Percentiles rank a stretch among this genome's conserved stretches.
Evolutionary conservation across 2,329 filamentous ascomycete genomes (phyloP).

Genomic region (Fusarium verticillioides): DNA sequence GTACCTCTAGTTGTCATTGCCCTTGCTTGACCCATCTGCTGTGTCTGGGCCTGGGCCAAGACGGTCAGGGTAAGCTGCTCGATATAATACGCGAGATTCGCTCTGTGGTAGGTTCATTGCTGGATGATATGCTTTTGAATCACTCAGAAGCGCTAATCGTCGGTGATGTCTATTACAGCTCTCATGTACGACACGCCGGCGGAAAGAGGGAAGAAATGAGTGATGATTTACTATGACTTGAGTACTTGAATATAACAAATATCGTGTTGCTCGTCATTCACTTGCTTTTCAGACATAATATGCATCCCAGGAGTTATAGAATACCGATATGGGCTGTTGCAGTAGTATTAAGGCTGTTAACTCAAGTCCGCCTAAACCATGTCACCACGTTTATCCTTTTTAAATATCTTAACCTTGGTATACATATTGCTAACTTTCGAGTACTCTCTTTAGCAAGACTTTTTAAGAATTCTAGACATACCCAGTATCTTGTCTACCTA

Average conservation of each 20-base stretch:
- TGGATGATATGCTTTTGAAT: neutral
- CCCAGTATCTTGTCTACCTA: neutral
- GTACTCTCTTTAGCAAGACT: neutral
- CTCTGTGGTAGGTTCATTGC: neutral
- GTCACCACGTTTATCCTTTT: neutral
- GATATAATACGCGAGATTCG: neutral
- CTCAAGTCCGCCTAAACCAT: neutral
- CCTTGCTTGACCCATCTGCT: neutral
- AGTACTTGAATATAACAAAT: no score
- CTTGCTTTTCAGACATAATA: neutral
- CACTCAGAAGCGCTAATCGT: neutral
- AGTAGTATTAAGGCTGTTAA: neutral
- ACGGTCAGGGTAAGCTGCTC: neutral
- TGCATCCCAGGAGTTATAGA: slow-evolving; percentile 12
- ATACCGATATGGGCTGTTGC: neutral
- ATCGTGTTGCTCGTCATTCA: neutral
- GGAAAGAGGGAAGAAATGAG: neutral
- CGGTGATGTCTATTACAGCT: neutral
- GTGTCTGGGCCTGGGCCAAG: neutral
- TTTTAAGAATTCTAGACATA: neutral
- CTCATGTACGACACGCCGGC: neutral
- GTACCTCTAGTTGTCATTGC: neutral
- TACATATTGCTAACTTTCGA: neutral
- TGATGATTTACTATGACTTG: no score
- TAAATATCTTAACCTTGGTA: neutral